Percentiles rank a stretch among this genome's conserved stretches.
These are phyloP conservation scores for Moesziomyces parantarcticus DNA, from an alignment of 1,284 basidiomycete species.

Conservation along the genomic window DNA sequence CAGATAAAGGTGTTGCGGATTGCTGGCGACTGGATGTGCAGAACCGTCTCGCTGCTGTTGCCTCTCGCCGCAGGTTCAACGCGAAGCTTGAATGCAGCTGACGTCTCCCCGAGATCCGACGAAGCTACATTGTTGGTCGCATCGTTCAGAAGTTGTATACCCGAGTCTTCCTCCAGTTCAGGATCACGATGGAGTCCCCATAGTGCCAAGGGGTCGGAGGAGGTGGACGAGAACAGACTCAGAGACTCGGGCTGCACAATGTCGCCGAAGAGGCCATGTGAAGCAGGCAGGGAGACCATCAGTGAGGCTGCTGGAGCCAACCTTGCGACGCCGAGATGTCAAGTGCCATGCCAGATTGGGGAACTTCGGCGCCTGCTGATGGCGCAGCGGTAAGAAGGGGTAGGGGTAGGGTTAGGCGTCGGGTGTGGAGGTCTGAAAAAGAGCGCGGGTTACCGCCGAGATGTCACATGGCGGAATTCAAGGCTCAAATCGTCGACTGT, in stretches of 20 bases:
- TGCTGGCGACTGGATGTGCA: constrained; percentile 85
- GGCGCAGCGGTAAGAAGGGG: background rate
- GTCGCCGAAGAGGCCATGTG: constrained; percentile 69
- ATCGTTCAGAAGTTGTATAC: constrained; percentile 77
- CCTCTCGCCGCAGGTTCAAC: constrained; percentile 5
- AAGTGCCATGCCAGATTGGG: background rate
- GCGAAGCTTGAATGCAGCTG: constrained; percentile 10
- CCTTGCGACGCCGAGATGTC: background rate
- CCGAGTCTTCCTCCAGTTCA: constrained; percentile 74
- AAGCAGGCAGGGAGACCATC: constrained; percentile 2
- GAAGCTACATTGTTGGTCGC: constrained; percentile 70
- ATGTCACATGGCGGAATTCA: background rate
- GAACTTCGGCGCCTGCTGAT: background rate
- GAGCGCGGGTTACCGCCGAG: background rate
- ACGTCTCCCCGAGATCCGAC: constrained; percentile 13
- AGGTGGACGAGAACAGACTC: constrained; percentile 82
- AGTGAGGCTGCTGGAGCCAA: background rate
- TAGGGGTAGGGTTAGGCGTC: too few species aligned
- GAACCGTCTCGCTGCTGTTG: constrained; percentile 73
- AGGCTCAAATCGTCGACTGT: background rate
- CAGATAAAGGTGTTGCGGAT: constrained; percentile 78
- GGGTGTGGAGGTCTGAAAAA: background rate
- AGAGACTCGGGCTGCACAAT: constrained; percentile 76
- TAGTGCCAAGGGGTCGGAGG: constrained; percentile 75
- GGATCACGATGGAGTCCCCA: constrained; percentile 74